These are phyloP conservation scores for Achaetomiella virescens DNA, from an alignment of 495 filamentous ascomycete species.

Conservation along the genomic window DNA sequence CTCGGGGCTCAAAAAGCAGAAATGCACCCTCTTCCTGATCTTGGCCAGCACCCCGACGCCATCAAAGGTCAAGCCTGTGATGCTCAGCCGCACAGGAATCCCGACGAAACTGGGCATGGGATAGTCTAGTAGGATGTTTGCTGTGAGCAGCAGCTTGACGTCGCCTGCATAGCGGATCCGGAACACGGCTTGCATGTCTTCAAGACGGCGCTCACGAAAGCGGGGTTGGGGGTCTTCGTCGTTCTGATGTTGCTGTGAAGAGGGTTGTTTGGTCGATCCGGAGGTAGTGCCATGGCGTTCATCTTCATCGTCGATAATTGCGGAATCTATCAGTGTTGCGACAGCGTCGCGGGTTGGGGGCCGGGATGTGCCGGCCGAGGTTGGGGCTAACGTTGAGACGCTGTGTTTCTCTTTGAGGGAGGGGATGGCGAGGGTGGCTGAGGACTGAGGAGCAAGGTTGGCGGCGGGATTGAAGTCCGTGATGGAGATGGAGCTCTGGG, in stretches of 20 bases:
- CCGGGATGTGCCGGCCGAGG: constrained; percentile 38
- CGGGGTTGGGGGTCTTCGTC: constrained; percentile 20
- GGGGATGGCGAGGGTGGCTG: constrained; percentile 5
- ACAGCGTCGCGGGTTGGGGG: constrained; percentile 42
- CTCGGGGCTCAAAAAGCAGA: constrained; percentile 86
- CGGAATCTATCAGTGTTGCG: constrained; percentile 15
- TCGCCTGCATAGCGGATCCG: constrained; percentile 84
- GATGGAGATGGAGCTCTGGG: constrained; percentile 40
- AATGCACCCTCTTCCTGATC: constrained; percentile 75
- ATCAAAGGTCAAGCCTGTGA: constrained; percentile 91
- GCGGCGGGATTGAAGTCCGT: constrained; percentile 26
- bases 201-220: constrained; percentile 46
- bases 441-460: constrained; percentile 4
- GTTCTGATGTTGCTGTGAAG: constrained; percentile 19
- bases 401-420: constrained; percentile 44
- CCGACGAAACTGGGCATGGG: constrained; percentile 95
- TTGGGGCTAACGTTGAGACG: constrained; percentile 48
- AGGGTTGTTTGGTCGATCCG: not conserved
- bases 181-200: constrained; percentile 84
- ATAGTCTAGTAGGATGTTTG: constrained; percentile 93
- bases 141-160: constrained; percentile 77
- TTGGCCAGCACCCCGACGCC: constrained; percentile 87
- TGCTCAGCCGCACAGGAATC: constrained; percentile 82
- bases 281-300: not conserved
- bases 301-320: constrained; percentile 14